phyloP scores from a whole-genome alignment of 2,329 filamentous ascomycete genomes.

The Bertia moriformis region DNA sequence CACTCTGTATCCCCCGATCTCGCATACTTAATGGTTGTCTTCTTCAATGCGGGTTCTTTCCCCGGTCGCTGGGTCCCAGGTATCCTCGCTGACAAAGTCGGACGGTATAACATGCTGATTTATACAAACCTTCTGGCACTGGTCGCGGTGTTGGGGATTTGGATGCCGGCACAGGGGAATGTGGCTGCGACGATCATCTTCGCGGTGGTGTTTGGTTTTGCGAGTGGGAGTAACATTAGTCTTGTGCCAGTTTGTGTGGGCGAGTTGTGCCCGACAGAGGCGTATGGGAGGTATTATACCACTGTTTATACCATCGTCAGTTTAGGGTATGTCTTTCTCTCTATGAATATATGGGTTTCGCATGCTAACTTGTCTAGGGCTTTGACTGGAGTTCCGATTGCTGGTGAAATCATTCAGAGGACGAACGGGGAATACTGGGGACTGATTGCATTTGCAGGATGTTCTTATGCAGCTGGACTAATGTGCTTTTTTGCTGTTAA shows the following conservation, averaged over 20 bases:
- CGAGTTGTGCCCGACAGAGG: conserved; percentile 23
- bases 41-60: conserved; percentile 11
- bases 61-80: conserved; percentile 10
- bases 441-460: conserved; percentile 10
- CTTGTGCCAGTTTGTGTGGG: conserved; percentile 25
- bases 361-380: conserved; percentile 10
- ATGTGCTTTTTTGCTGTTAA: conserved; percentile 6
- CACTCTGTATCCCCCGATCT: conserved; percentile 5
- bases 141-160: conserved; percentile 10
- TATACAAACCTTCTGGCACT: conserved; percentile 10
- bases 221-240: conserved; percentile 17
- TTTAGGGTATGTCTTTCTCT: neutral
- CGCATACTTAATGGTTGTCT: conserved; percentile 10
- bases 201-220: conserved; percentile 16
- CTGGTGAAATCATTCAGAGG: conserved; percentile 9
- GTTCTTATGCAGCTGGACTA: conserved; percentile 8
- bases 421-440: conserved; percentile 12
- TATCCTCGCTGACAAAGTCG: conserved; percentile 10
- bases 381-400: conserved; percentile 15
- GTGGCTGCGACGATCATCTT: conserved; percentile 11
- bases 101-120: conserved; percentile 13
- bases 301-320: conserved; percentile 13
- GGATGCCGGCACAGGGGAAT: conserved; percentile 7
- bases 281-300: conserved; percentile 22
- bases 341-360: conserved; percentile 11